Percentiles rank a stretch among this genome's conserved stretches.
Conservation (phyloP, 2,329 filamentous ascomycete genomes). For the Elsinoe australis region DNA sequence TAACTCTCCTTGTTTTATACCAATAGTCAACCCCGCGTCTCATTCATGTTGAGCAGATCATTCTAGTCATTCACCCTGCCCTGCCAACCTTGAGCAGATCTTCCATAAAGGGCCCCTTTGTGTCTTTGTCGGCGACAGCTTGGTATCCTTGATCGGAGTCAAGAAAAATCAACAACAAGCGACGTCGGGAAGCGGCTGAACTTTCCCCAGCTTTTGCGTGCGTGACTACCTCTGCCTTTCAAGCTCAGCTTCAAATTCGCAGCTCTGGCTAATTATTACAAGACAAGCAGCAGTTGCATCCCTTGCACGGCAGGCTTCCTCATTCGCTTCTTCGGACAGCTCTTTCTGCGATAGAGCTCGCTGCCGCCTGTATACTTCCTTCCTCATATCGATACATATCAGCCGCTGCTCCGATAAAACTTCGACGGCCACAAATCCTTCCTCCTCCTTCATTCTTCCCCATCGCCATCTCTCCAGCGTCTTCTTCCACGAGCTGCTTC, state of each 20-base stretch:
- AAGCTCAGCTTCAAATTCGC: background rate
- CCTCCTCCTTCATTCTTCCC: slow-evolving; percentile 21
- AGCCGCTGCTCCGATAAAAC: slow-evolving; percentile 4
- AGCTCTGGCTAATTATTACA: background rate
- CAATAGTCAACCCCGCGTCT: background rate
- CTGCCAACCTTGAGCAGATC: background rate
- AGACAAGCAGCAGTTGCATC: background rate
- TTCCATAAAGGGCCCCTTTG: background rate
- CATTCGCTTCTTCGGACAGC: background rate
- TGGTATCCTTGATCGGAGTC: background rate
- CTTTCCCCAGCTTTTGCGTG: slow-evolving; percentile 1
- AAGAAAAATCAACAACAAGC: background rate
- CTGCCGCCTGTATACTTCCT: slow-evolving; percentile 7
- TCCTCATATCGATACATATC: slow-evolving; percentile 13
- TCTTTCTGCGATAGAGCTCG: slow-evolving; percentile 4
- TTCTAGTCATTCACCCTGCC: background rate
- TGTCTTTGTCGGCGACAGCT: background rate
- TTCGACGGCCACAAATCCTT: slow-evolving; percentile 8
- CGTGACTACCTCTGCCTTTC: background rate
- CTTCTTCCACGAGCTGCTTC: slow-evolving; percentile 29
- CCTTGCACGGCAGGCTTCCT: background rate
- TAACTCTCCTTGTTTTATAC: background rate
- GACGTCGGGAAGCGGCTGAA: slow-evolving; percentile 8
- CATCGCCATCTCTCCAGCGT: slow-evolving; percentile 23
- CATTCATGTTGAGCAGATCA: slow-evolving; percentile 11